Percentiles rank a stretch among this genome's conserved stretches.
These are phyloP conservation scores for Silybum marianum DNA, from an alignment of 129 eudicot genomes.

Conservation along the genomic window DNA sequence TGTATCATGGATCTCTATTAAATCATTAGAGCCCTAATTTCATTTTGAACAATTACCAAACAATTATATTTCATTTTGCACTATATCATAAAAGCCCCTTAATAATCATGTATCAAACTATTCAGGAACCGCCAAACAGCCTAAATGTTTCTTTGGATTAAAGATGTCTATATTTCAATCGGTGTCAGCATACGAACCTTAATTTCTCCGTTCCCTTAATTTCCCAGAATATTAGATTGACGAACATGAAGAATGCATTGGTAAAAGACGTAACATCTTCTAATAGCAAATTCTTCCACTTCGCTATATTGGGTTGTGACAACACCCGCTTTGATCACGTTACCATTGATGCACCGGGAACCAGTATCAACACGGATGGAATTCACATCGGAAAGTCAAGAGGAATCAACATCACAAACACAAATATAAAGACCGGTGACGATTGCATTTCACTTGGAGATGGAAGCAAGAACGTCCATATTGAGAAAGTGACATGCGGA, in stretches of 20 bases:
- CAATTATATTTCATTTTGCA: too few species aligned
- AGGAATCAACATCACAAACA: slow-evolving; percentile 33
- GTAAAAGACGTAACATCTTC: slow-evolving; percentile 39
- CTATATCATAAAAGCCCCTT: too few species aligned
- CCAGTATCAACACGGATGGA: slow-evolving; percentile 64
- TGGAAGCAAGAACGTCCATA: slow-evolving; percentile 50
- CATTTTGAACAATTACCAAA: too few species aligned
- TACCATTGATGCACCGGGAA: slow-evolving; percentile 38
- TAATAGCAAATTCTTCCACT: slow-evolving; percentile 57
- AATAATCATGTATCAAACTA: too few species aligned
- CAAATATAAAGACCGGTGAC: slow-evolving; percentile 55
- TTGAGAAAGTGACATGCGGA: slow-evolving; percentile 59
- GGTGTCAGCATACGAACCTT: background rate
- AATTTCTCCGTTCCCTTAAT: background rate
- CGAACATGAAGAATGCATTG: slow-evolving; percentile 30
- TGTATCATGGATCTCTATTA: too few species aligned
- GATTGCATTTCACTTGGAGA: slow-evolving; percentile 70
- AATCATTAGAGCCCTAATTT: too few species aligned
- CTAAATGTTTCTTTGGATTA: slow-evolving; percentile 29
- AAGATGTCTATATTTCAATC: background rate
- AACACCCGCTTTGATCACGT: slow-evolving; percentile 27
- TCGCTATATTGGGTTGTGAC: slow-evolving; percentile 34
- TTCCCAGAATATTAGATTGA: slow-evolving; percentile 40
- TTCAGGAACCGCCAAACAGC: too few species aligned
- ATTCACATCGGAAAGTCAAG: slow-evolving; percentile 46